Evolutionary conservation across 345 rosid species (phyloP).

Genomic region (Ailanthus altissimus): DNA sequence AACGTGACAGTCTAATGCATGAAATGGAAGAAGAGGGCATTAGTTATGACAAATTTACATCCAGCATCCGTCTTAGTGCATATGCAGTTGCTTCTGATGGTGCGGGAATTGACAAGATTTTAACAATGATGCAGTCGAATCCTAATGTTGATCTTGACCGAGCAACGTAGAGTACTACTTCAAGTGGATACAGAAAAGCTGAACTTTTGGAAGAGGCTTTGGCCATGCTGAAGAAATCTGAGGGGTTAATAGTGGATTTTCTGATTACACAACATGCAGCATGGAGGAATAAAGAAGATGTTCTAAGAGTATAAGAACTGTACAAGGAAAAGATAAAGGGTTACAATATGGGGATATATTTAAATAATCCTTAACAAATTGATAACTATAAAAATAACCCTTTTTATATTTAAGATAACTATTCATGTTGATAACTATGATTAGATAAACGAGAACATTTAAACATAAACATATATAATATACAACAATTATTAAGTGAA

Average conservation of each 20-base stretch:
- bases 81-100: conserved; percentile 29
- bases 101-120: conserved; percentile 27
- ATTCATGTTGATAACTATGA: no score
- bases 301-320: conserved; percentile 41
- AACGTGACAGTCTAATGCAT: conserved; percentile 21
- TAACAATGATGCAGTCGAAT: conserved; percentile 36
- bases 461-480: no score
- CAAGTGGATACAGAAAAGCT: conserved; percentile 28
- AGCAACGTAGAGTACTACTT: conserved; percentile 14
- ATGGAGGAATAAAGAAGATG: conserved; percentile 43
- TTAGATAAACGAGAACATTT: no score
- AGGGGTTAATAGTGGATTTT: conserved; percentile 25
- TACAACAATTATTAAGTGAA: no score
- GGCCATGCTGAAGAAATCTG: conserved; percentile 35
- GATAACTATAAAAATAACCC: no score
- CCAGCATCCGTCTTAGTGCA: conserved; percentile 30
- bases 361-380: no score
- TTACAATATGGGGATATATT: no score
- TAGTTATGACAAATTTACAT: conserved; percentile 19
- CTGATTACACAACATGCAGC: conserved; percentile 36
- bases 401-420: no score
- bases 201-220: conserved; percentile 36
- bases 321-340: conserved; percentile 27
- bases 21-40: conserved; percentile 40
- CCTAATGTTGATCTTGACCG: conserved; percentile 26